Conservation (phyloP, 1,139 yeast genomes). For the Taphrina betulina region DNA sequence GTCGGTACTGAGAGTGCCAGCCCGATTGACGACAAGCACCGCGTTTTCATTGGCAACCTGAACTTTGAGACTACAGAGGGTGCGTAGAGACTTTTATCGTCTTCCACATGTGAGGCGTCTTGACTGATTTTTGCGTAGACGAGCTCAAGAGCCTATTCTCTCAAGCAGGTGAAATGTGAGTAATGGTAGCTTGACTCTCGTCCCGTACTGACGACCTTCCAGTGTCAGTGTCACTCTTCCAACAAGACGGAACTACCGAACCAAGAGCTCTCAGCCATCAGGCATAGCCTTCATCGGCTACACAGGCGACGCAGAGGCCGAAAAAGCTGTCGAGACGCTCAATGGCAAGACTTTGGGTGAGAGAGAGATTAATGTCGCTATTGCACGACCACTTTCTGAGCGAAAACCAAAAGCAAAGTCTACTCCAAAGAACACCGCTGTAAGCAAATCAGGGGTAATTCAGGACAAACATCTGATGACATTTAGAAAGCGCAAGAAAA, state of each 20-base stretch:
- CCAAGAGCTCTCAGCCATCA: slow-evolving; percentile 39
- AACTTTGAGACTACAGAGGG: slow-evolving; percentile 41
- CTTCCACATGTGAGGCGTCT: slow-evolving; percentile 34
- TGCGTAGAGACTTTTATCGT: slow-evolving; percentile 40
- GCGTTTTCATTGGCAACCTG: slow-evolving; percentile 44
- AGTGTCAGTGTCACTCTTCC: slow-evolving; percentile 38
- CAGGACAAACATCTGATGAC: neutral
- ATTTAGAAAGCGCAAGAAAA: slow-evolving; percentile 8
- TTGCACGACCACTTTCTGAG: slow-evolving; percentile 47
- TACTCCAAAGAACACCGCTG: slow-evolving; percentile 4
- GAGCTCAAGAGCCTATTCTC: slow-evolving; percentile 21
- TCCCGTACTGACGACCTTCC: neutral
- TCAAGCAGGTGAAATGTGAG: slow-evolving; percentile 43
- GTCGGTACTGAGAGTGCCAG: slow-evolving; percentile 33
- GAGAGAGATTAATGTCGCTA: slow-evolving; percentile 53
- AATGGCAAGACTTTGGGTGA: slow-evolving; percentile 53
- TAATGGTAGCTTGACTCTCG: neutral
- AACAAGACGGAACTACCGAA: slow-evolving; percentile 28
- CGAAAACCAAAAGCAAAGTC: slow-evolving; percentile 8
- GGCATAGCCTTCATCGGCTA: slow-evolving; percentile 71
- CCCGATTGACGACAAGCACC: slow-evolving; percentile 37
- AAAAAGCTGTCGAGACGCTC: slow-evolving; percentile 50
- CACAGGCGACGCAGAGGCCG: slow-evolving; percentile 53
- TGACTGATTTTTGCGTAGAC: no score
- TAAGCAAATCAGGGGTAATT: neutral